phyloP scores from a whole-genome alignment of 345 rosid species.

The Salix koriyanagi region DNA sequence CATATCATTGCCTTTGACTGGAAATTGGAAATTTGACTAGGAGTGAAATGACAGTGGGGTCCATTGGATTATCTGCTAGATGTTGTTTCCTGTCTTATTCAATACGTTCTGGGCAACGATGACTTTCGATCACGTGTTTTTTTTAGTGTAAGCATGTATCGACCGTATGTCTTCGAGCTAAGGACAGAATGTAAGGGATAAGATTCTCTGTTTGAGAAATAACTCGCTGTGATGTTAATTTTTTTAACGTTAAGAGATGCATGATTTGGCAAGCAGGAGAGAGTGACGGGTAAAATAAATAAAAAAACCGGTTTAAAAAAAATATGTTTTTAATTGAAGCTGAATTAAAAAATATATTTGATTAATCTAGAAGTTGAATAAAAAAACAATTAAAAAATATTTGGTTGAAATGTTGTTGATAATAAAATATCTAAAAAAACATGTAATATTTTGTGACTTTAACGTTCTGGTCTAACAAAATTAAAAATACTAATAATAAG shows the following conservation, averaged over 20 bases:
- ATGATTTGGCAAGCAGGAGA: not conserved
- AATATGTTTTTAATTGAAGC: too few relatives aligned
- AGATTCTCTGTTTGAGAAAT: not conserved
- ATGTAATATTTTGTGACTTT: too few relatives aligned
- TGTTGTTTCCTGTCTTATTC: not conserved
- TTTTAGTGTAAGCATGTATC: not conserved
- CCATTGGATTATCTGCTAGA: not conserved
- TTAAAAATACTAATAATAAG: too few relatives aligned
- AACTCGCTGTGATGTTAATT: not conserved
- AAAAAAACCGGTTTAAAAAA: not conserved
- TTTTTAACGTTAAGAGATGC: not conserved
- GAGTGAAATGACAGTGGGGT: constrained; percentile 9
- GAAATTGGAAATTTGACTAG: not conserved
- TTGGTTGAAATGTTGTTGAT: too few relatives aligned
- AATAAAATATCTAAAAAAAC: too few relatives aligned
- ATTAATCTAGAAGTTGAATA: too few relatives aligned
- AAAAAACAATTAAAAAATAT: too few relatives aligned
- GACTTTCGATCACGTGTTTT: not conserved
- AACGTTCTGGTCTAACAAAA: too few relatives aligned
- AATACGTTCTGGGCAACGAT: not conserved
- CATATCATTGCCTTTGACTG: not conserved
- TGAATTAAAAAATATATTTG: too few relatives aligned
- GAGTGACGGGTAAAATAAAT: not conserved
- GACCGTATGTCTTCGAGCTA: not conserved
- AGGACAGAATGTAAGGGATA: not conserved